Evolutionary conservation across 495 filamentous ascomycete genomes (phyloP), one percentile per base, ranked within the genome.

Genomic region (Neurospora pannonica): DNA sequence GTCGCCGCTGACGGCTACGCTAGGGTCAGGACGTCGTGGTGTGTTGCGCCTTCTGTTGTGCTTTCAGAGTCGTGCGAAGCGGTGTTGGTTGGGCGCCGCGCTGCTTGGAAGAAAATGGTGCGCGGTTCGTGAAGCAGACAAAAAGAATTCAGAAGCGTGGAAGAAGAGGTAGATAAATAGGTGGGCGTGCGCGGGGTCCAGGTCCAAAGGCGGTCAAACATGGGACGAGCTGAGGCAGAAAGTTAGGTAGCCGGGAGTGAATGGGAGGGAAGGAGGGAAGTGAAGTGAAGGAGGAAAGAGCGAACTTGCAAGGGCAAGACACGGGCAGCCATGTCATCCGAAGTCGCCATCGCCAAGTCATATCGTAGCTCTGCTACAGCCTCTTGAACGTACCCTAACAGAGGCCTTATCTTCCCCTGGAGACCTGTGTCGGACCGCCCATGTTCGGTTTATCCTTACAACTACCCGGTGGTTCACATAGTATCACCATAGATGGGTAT

Each of bases 401-500:
- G 8, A 19, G 39, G 39, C 0, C 15, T 42, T 0, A 42, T 19
- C 39, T 0, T 7, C 7, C 0, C 15, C 39, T 19, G 0, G 39
- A 15, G 39, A 17, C 39, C 0, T 15, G 15, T 2, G 39, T 42
- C 5, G 19, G 42, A 46, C 0, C 19, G 42, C 5, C 8, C 9
- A 46, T 4, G n/a, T 46, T 21, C 0, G 42, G 19, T 46, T 21
- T 2, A 46, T 21, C 0, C 19, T 46, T 43, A 0, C 19, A 42
- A n/a, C 42, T n/a, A n/a, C 7, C 7, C 7, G 3, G 19, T 43
- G 8, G 1, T n/a, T 46, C 42, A 46, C 19, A 46, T 21, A 11
- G 9, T 2, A 2, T 21, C n/a, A 10, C n/a, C 8, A 21, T 46
- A 11, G 9, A 21, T 46, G n/a, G 0, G 3, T 2, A 4, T 42